Evolutionary conservation across 371 early-diverging fungal genomes (phyloP).

Genomic region (Syncephalastrum racemosum): DNA sequence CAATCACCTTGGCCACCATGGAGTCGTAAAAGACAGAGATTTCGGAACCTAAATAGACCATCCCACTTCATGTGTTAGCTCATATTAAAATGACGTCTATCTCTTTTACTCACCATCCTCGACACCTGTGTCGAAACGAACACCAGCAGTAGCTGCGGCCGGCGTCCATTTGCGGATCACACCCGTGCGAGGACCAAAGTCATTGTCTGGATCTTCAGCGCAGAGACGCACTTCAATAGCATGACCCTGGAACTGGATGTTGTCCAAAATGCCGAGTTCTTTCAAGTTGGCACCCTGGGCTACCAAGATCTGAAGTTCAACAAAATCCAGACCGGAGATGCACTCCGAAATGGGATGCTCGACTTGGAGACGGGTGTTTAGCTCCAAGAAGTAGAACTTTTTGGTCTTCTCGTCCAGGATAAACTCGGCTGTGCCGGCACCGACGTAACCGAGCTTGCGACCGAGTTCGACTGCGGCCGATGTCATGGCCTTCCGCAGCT

Average conservation of each 20-base stretch:
- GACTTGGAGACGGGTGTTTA: constrained; percentile 87
- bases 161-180: constrained; percentile 81
- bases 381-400: constrained; percentile 81
- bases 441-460: constrained; percentile 57
- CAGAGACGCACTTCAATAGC: constrained; percentile 85
- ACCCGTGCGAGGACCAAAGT: constrained; percentile 79
- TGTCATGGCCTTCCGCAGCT: constrained; percentile 55
- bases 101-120: constrained; percentile 62
- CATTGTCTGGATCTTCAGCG: constrained; percentile 84
- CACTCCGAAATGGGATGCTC: constrained; percentile 97
- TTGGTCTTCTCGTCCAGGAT: constrained; percentile 65
- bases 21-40: constrained; percentile 82
- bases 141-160: constrained; percentile 65
- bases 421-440: constrained; percentile 87
- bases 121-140: constrained; percentile 83
- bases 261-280: constrained; percentile 45
- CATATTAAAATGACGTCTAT: background rate
- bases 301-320: constrained; percentile 79
- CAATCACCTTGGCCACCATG: constrained; percentile 86
- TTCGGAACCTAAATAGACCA: constrained; percentile 55
- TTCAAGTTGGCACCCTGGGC: constrained; percentile 61
- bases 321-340: constrained; percentile 92
- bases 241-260: constrained; percentile 62
- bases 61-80: background rate
- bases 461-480: constrained; percentile 59